phyloP scores from a whole-genome alignment of 257 asterid genomes.

The Phtheirospermum japonicum region DNA sequence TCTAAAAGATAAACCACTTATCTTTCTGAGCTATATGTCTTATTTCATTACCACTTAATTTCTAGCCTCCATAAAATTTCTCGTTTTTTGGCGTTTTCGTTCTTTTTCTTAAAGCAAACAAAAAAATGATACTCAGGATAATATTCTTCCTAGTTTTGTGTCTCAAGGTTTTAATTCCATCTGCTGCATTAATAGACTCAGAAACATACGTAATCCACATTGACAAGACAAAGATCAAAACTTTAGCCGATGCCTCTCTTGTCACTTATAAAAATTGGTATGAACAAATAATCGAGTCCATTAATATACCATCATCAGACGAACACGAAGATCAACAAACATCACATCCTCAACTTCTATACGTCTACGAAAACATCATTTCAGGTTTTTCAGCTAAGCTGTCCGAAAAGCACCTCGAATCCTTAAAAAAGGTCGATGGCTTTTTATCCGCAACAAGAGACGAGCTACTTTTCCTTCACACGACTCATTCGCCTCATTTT shows the following conservation, averaged over 20 bases:
- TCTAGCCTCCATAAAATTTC: too few relatives aligned
- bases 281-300: neutral
- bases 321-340: neutral
- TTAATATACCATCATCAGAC: slow-evolving; percentile 18
- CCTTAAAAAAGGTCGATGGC: slow-evolving; percentile 43
- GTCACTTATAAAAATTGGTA: neutral
- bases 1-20: too few relatives aligned
- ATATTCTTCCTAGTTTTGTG: neutral
- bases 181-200: neutral
- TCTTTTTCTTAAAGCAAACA: neutral
- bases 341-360: slow-evolving; percentile 39
- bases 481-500: slow-evolving; percentile 55
- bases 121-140: neutral
- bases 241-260: neutral
- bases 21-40: neutral
- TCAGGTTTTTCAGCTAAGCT: slow-evolving; percentile 67
- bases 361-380: slow-evolving; percentile 54
- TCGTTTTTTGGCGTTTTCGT: too few relatives aligned
- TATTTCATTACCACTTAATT: neutral
- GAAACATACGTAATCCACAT: neutral
- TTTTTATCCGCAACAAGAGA: slow-evolving; percentile 51
- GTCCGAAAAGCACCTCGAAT: slow-evolving; percentile 43
- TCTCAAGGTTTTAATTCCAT: neutral
- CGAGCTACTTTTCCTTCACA: slow-evolving; percentile 45
- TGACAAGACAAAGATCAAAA: neutral